Conservation (phyloP, 805 yeast species). For the Nakazawaea populi region DNA sequence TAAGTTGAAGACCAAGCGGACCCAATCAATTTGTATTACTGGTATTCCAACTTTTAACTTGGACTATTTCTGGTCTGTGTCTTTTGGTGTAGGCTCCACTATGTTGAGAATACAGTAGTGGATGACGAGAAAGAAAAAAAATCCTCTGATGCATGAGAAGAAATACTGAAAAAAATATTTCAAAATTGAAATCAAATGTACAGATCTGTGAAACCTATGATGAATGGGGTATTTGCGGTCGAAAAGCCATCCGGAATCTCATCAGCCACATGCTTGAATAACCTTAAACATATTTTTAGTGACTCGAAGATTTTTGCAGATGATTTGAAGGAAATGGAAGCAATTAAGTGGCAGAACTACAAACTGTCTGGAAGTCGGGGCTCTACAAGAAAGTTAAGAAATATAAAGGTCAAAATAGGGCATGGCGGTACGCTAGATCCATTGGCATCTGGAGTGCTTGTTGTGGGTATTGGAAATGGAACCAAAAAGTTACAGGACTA, state of each 20-base stretch:
- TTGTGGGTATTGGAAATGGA: constrained; percentile 89
- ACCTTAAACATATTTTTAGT: constrained; percentile 59
- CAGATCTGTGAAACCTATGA: constrained; percentile 17
- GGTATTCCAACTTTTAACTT: too few species aligned
- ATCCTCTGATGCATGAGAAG: too few species aligned
- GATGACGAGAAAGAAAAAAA: too few species aligned
- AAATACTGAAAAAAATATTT: not conserved
- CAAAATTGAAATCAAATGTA: not conserved
- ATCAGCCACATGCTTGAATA: constrained; percentile 67
- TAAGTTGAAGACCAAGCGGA: too few species aligned
- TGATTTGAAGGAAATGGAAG: constrained; percentile 45
- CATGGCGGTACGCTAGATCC: constrained; percentile 99
- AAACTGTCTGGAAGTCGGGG: constrained; percentile 33
- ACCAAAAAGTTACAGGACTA: constrained; percentile 76
- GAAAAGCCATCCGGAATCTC: constrained; percentile 84
- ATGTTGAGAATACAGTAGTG: too few species aligned
- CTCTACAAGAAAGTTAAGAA: constrained; percentile 44
- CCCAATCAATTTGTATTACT: too few species aligned
- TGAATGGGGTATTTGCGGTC: constrained; percentile 93
- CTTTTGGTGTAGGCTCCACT: too few species aligned
- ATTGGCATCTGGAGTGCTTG: constrained; percentile 87
- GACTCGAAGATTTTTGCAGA: constrained; percentile 49
- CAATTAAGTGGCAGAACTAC: constrained; percentile 36
- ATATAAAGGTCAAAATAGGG: constrained; percentile 78
- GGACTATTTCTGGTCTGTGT: too few species aligned